Conservation (phyloP, 805 yeast genomes). For the Priceomyces melissophilus region DNA sequence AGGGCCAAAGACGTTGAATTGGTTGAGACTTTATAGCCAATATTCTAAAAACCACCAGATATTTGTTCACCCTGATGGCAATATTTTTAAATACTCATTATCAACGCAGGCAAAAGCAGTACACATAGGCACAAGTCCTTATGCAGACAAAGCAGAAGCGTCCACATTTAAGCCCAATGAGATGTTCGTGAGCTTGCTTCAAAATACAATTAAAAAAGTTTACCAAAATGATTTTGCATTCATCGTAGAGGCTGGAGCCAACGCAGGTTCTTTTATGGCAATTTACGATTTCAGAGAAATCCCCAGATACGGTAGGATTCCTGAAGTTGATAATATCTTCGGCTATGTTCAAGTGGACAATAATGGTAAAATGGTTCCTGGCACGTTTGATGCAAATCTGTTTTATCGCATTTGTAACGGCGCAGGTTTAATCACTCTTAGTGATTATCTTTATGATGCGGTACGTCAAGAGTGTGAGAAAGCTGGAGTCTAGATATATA, state of each 20-base stretch:
- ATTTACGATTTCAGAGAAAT: slow-evolving; percentile 66
- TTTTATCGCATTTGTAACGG: slow-evolving; percentile 53
- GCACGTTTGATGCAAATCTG: slow-evolving; percentile 54
- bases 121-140: slow-evolving; percentile 18
- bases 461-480: slow-evolving; percentile 29
- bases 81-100: slow-evolving; percentile 15
- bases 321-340: slow-evolving; percentile 65
- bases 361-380: slow-evolving; percentile 51
- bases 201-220: slow-evolving; percentile 18
- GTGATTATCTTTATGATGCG: slow-evolving; percentile 47
- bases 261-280: slow-evolving; percentile 57
- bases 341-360: slow-evolving; percentile 65
- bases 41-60: slow-evolving; percentile 17
- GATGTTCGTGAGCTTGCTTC: slow-evolving; percentile 25
- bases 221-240: slow-evolving; percentile 48
- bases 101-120: slow-evolving; percentile 17
- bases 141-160: slow-evolving; percentile 14
- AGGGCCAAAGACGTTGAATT: no score
- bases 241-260: slow-evolving; percentile 53
- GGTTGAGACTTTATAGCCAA: slow-evolving; percentile 6
- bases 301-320: slow-evolving; percentile 62
- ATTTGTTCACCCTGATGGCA: slow-evolving; percentile 13
- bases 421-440: slow-evolving; percentile 50
- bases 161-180: slow-evolving; percentile 22
- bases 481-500: no score